Percentiles rank a stretch among this genome's conserved stretches.
Evolutionary conservation across 1,284 basidiomycete genomes (phyloP).

Genomic region (Tilletia caries): DNA sequence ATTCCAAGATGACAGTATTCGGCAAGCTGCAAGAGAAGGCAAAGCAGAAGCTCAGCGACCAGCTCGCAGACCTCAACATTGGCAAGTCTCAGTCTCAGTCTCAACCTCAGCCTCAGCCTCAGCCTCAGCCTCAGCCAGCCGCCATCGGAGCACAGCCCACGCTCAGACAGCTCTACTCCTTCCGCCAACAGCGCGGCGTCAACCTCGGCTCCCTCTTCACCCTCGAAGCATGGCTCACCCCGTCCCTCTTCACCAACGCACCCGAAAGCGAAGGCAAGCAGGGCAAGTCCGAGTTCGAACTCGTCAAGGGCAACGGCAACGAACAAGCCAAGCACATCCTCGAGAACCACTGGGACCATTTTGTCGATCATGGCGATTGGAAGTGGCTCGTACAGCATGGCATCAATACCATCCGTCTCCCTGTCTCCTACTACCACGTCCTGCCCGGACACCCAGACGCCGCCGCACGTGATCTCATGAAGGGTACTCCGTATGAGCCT

Average conservation of each 20-base stretch:
- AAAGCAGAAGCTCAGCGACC: not conserved
- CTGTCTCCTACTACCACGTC: constrained; percentile 68
- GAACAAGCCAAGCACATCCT: constrained; percentile 62
- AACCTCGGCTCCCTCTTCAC: constrained; percentile 66
- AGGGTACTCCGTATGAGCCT: constrained; percentile 70
- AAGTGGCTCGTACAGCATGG: constrained; percentile 69
- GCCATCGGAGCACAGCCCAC: constrained; percentile 23
- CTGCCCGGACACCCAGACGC: constrained; percentile 64
- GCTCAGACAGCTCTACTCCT: constrained; percentile 61
- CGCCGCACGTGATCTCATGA: constrained; percentile 60
- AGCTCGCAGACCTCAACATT: not conserved
- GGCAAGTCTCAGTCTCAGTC: not conserved
- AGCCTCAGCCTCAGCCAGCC: not conserved
- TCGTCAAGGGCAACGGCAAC: constrained; percentile 62
- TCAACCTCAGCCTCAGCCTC: not conserved
- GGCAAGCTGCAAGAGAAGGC: not conserved
- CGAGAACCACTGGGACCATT: constrained; percentile 73
- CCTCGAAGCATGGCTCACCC: constrained; percentile 53
- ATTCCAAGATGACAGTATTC: constrained; percentile 13
- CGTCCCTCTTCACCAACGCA: constrained; percentile 29
- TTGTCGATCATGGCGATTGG: constrained; percentile 52
- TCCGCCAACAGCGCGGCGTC: constrained; percentile 74
- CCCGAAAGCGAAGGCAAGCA: constrained; percentile 19
- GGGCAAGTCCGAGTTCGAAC: constrained; percentile 60
- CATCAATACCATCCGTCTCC: constrained; percentile 77